These are phyloP conservation scores for Triticum turgidum DNA, from an alignment of 176 grass and related monocot genomes.

Conservation along the genomic window DNA sequence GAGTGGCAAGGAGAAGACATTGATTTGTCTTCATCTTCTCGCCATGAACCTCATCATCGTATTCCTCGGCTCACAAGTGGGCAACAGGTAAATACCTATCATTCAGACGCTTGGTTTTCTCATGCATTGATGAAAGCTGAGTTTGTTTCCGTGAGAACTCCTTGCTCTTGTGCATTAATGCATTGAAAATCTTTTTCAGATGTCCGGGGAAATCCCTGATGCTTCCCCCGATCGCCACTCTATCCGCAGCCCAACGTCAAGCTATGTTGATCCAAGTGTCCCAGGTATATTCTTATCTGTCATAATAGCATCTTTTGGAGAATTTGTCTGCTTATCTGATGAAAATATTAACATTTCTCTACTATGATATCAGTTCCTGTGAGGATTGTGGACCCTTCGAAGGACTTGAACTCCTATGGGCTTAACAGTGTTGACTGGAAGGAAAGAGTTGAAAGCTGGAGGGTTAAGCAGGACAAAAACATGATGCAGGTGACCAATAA, in stretches of 20 bases:
- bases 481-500: conserved; percentile 90
- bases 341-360: conserved; percentile 30
- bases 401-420: conserved; percentile 99
- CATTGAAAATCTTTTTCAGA: conserved; percentile 36
- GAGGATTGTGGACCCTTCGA: conserved; percentile 97
- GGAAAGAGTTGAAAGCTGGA: conserved; percentile 99
- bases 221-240: conserved; percentile 97
- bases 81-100: conserved; percentile 62
- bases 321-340: not conserved
- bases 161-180: not conserved
- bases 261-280: conserved; percentile 94
- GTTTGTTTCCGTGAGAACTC: conserved; percentile 17
- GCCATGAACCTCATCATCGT: conserved; percentile 72
- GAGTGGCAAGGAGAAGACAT: conserved; percentile 66
- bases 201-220: conserved; percentile 91
- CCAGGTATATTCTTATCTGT: conserved; percentile 64
- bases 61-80: conserved; percentile 88
- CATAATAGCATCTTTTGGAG: conserved; percentile 4
- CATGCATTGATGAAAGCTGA: not conserved
- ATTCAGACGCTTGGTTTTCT: not conserved
- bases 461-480: conserved; percentile 91
- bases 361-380: conserved; percentile 82
- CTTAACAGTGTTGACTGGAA: conserved; percentile 94
- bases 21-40: conserved; percentile 93
- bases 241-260: conserved; percentile 88